Evolutionary conservation across 192 early-diverging fungal species (phyloP).

Genomic region (Coemansia sp.): DNA sequence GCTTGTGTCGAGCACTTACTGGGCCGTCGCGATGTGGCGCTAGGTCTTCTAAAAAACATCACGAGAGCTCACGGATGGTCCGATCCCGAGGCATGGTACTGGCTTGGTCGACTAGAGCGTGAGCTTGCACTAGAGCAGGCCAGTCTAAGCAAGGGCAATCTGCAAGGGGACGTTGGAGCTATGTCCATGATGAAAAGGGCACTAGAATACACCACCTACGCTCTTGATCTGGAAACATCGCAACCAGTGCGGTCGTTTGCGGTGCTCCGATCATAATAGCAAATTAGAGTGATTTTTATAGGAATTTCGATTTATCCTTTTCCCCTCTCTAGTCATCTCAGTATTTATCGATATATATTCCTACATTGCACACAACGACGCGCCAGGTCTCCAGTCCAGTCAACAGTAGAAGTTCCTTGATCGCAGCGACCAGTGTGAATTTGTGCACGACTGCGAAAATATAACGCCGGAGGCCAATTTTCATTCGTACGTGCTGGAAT

Average conservation of each 20-base stretch:
- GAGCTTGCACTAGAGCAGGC: slow-evolving; percentile 42
- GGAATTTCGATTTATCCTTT: background rate
- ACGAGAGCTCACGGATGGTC: slow-evolving; percentile 53
- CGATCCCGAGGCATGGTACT: slow-evolving; percentile 55
- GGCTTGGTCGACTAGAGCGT: slow-evolving; percentile 50
- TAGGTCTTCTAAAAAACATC: slow-evolving; percentile 50
- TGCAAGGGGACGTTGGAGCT: background rate
- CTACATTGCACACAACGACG: no score
- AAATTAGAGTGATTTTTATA: background rate
- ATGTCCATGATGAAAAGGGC: slow-evolving; percentile 28
- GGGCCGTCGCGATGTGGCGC: slow-evolving; percentile 44
- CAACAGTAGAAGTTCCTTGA: no score
- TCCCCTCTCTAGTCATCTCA: no score
- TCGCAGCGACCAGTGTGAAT: no score
- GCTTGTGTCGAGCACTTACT: slow-evolving; percentile 47
- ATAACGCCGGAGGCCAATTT: background rate
- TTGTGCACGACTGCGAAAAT: background rate
- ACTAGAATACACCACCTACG: slow-evolving; percentile 41
- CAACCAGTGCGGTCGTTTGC: slow-evolving; percentile 47
- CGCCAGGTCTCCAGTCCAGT: no score
- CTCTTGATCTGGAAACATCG: slow-evolving; percentile 50
- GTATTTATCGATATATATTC: no score
- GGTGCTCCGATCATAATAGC: slow-evolving; percentile 14
- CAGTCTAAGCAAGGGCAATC: background rate
- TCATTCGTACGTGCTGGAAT: background rate